Conservation (phyloP, 331 rosid genomes). For the Rosa hybrid region DNA sequence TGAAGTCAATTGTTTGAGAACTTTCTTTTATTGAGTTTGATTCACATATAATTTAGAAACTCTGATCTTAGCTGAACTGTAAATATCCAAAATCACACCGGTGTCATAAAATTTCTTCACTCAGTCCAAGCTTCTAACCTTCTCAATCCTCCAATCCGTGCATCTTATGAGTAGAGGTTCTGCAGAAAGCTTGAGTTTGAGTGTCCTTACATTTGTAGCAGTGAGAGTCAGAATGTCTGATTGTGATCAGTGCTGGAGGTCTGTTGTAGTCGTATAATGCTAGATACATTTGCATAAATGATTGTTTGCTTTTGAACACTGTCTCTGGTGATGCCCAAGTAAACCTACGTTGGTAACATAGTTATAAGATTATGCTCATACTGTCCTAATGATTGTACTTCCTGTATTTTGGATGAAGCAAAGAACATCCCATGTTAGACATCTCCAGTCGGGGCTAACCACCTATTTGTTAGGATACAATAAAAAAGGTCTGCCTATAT, state of each 20-base stretch:
- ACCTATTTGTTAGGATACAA: not conserved
- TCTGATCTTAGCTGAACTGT: not conserved
- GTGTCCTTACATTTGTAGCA: no score
- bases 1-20: not conserved
- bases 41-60: not conserved
- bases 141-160: no score
- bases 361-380: not conserved
- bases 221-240: no score
- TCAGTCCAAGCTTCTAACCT: no score
- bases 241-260: no score
- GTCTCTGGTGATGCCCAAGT: not conserved
- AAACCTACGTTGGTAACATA: not conserved
- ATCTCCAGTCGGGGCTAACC: not conserved
- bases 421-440: not conserved
- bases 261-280: not conserved
- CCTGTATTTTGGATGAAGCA: not conserved
- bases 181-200: no score
- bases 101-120: not conserved
- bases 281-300: not conserved
- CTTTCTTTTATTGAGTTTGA: not conserved
- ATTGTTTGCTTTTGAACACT: conserved; percentile 4
- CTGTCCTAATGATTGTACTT: not conserved
- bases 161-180: no score
- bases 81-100: not conserved
- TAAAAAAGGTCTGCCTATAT: not conserved